These are phyloP conservation scores for Mycena olivaceomarginata DNA, from an alignment of 768 basidiomycete species.

Conservation along the genomic window DNA sequence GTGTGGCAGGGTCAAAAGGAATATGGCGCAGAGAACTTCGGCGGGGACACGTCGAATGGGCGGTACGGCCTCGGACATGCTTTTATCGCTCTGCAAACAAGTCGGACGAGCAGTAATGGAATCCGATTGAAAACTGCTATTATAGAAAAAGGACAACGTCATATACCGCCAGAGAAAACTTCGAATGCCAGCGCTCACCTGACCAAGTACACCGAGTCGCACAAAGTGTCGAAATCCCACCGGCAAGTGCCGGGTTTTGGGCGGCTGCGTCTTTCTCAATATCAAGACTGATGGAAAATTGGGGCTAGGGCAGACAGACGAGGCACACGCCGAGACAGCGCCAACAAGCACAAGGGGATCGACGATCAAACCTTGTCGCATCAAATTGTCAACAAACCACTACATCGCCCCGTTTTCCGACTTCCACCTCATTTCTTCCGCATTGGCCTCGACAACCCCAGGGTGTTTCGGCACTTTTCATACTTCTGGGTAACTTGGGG, in stretches of 20 bases:
- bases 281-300: background rate
- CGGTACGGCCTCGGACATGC: background rate
- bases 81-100: background rate
- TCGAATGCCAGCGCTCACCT: background rate
- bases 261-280: conserved; percentile 1
- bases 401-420: background rate
- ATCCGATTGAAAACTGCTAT: too few relatives aligned
- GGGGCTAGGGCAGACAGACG: background rate
- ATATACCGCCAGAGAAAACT: background rate
- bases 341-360: background rate
- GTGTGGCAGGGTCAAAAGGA: background rate
- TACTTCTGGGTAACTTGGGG: too few relatives aligned
- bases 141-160: background rate
- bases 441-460: background rate
- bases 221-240: background rate
- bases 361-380: too few relatives aligned
- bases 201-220: background rate
- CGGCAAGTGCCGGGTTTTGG: background rate
- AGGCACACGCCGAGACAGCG: background rate
- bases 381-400: conserved; percentile 7
- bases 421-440: background rate
- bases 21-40: conserved; percentile 11
- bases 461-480: too few relatives aligned
- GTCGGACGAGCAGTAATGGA: too few relatives aligned
- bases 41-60: conserved; percentile 10